Evolutionary conservation across 345 rosid genomes (phyloP), one percentile per base, ranked within the genome.

Genomic region (Populus nigra): DNA sequence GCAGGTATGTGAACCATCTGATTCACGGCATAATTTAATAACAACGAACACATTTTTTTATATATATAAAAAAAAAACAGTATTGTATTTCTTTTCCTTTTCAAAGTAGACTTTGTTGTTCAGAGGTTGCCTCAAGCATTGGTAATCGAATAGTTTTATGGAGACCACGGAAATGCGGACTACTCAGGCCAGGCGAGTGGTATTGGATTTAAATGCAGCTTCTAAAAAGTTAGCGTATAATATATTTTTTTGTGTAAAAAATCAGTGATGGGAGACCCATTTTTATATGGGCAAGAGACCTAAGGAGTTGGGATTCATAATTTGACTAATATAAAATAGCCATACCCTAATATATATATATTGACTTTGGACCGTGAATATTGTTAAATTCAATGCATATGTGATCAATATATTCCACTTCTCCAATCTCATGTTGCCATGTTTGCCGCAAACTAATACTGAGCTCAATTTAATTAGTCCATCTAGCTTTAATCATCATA

Each of bases 1-100:
- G 29, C 23, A 43, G 35, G 59, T 35, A 39, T 49, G 49, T 36
- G 73, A 63, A 73, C 47, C 86, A 80, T 72, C 65, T 83, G 86
- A 85, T 78, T 81, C 84, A 85, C 86, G 81, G 78, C 83, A 77
- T 74, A 39, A 73, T 69, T 81, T 71, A 79, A 78, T 62, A 65
- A 59, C 11, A 43, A 63, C 10, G 9, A 18, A 27, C 50, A 47
- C 5, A 45, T 33, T 33, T 33, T 33, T 33, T 10, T 15, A 27
- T 27, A 41, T 43, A 43, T 11, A 41, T 41, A 2, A 5, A 69
- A 38, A 69, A 38, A 22, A 7, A 16, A 72, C 9, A 9, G 13
- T 20, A 13, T 13, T 55, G 33, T 36, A 43, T 61, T 25, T 57
- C 20, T 73, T 59, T 38, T 73, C 7, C 27, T 75, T 66, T 41